A percentile compares a stretch with the other conserved stretches of the same genome.
Conservation (phyloP, 2,329 filamentous ascomycete genomes). For the Fusarium odoratissimum region DNA sequence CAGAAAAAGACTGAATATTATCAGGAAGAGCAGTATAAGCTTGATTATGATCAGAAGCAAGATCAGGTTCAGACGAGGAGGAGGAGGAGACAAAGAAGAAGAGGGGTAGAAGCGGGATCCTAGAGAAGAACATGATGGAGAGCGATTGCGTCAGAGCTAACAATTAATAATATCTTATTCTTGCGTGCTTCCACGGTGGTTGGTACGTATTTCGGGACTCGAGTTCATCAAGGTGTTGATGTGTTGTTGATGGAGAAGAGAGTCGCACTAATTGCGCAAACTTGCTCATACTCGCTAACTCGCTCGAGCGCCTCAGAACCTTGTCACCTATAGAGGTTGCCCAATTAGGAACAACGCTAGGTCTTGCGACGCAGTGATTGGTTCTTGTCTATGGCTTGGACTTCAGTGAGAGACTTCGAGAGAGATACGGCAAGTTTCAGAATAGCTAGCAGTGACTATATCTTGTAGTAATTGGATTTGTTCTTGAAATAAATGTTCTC, state of each 20-base stretch:
- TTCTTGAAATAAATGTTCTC: background rate
- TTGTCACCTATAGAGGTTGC: constrained; percentile 25
- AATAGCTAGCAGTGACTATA: background rate
- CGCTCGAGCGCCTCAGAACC: background rate
- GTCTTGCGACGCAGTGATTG: constrained; percentile 46
- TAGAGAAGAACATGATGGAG: constrained; percentile 19
- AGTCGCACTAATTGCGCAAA: constrained; percentile 35
- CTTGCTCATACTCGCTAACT: constrained; percentile 46
- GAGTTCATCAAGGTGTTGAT: constrained; percentile 34
- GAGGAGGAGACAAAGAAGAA: constrained; percentile 21
- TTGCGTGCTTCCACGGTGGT: background rate
- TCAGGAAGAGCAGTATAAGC: background rate
- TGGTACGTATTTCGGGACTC: constrained; percentile 7
- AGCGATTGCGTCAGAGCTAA: constrained; percentile 34
- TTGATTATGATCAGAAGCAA: constrained; percentile 8
- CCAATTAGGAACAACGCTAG: constrained; percentile 43
- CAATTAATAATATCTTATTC: constrained; percentile 10
- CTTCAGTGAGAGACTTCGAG: constrained; percentile 34
- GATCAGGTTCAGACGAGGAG: constrained; percentile 1
- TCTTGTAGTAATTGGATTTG: background rate
- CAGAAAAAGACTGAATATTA: background rate
- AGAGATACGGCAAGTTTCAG: constrained; percentile 9
- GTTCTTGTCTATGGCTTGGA: background rate
- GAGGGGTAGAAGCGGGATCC: constrained; percentile 33
- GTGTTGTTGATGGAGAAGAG: constrained; percentile 13